phyloP scores from a whole-genome alignment of 768 basidiomycete species.

The Suillus spraguei region DNA sequence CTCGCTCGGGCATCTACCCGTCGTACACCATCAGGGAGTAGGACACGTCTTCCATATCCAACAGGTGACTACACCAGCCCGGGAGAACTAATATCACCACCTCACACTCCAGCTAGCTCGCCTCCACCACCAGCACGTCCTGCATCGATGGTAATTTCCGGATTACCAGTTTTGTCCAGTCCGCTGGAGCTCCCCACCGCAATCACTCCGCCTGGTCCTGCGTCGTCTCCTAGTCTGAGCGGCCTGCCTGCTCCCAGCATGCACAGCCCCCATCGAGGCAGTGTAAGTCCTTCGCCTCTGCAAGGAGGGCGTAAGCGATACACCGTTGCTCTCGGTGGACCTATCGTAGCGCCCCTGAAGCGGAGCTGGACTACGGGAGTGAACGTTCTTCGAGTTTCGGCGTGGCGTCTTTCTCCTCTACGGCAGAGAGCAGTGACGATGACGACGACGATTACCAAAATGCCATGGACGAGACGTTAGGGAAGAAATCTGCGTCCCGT shows the following conservation, averaged over 20 bases:
- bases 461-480: slow-evolving; percentile 54
- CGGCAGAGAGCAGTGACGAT: slow-evolving; percentile 38
- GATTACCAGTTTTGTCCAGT: slow-evolving; percentile 39
- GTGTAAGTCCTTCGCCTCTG: slow-evolving; percentile 69
- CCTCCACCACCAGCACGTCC: slow-evolving; percentile 44
- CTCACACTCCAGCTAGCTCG: slow-evolving; percentile 46
- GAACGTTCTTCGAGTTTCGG: slow-evolving; percentile 35
- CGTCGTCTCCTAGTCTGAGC: slow-evolving; percentile 26
- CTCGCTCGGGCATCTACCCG: slow-evolving; percentile 50
- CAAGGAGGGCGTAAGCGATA: slow-evolving; percentile 66
- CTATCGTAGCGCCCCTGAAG: slow-evolving; percentile 49
- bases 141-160: slow-evolving; percentile 46
- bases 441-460: slow-evolving; percentile 32
- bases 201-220: slow-evolving; percentile 26
- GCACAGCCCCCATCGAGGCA: slow-evolving; percentile 46
- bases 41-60: slow-evolving; percentile 73
- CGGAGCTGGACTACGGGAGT: slow-evolving; percentile 31
- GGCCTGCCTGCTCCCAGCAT: slow-evolving; percentile 47
- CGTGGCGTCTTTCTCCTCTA: slow-evolving; percentile 45
- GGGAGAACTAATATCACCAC: slow-evolving; percentile 42
- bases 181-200: slow-evolving; percentile 24
- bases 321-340: slow-evolving; percentile 81
- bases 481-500: slow-evolving; percentile 44
- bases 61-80: slow-evolving; percentile 82
- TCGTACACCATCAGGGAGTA: slow-evolving; percentile 27